phyloP scores from a whole-genome alignment of 176 grass and related monocot genomes.

The Musa acuminata region DNA sequence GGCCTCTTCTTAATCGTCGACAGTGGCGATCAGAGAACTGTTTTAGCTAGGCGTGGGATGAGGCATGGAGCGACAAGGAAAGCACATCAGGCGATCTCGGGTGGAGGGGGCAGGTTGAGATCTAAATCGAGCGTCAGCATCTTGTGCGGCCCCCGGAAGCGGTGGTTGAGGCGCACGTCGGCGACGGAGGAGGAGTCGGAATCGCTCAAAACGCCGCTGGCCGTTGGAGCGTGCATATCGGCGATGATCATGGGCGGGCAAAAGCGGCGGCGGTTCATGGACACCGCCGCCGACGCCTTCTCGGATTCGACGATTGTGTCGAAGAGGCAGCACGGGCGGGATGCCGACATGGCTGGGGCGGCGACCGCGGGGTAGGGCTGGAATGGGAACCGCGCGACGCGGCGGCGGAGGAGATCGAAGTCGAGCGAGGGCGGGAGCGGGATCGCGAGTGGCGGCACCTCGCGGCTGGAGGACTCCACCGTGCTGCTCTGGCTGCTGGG shows the following conservation, averaged over 20 bases:
- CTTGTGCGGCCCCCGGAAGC: constrained; percentile 9
- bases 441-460: constrained; percentile 41
- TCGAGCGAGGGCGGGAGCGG: constrained; percentile 33
- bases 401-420: constrained; percentile 44
- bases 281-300: constrained; percentile 11
- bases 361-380: constrained; percentile 22
- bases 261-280: not conserved
- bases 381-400: constrained; percentile 40
- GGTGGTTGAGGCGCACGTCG: constrained; percentile 19
- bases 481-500: constrained; percentile 78
- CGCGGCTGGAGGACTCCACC: constrained; percentile 52
- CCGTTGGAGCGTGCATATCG: not conserved
- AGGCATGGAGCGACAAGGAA: not conserved
- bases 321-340: constrained; percentile 48
- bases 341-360: not conserved
- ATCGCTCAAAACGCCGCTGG: constrained; percentile 45
- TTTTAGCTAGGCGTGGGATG: not conserved
- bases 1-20: not conserved
- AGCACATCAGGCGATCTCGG: constrained; percentile 18
- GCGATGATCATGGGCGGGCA: not conserved
- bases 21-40: not conserved
- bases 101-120: constrained; percentile 62
- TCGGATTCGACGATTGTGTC: constrained; percentile 19
- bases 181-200: constrained; percentile 75
- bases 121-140: constrained; percentile 48